Evolutionary conservation across 2,329 filamentous ascomycete species (phyloP), one percentile per base, ranked within the genome.

Genomic region (Ceratocystis harringtonii): DNA sequence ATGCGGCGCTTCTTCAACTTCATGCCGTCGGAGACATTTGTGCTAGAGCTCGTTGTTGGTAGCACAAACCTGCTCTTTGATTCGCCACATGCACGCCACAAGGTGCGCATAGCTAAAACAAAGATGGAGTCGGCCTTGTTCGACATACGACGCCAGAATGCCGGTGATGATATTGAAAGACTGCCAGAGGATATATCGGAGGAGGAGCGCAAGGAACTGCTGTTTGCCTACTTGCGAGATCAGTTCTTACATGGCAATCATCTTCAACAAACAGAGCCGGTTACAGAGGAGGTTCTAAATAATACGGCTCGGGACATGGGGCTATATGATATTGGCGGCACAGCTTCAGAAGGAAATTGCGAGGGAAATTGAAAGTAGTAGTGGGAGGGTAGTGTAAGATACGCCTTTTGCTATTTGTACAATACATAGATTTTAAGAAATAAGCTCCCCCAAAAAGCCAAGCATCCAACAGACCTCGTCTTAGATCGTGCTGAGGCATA

Each of bases 31-130:
- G 79, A 80, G 66, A 72, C 75, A 15, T 73, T 81, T 63, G 76
- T 76, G 36, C 71, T 81, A 30, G 79, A 81, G 70, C 73, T 81
- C 69, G 67, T 77, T 12, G 69, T 80, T 32, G 76, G 75, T 63
- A 78, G 77, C 1, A 76, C 75, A 3, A 77, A 77, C 69, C 70
- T 81, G 6, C 70, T 73, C 7, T 77, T 76, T 73, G 76, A 79
- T 44, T 76, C 74, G 22, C 72, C 76, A 0, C 66, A 72, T 45
- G 74, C 76, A 65, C 73, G 78, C 30, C 72, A 72, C 25, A 75
- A 75, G 67, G 74, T 81, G 22, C 73, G 79, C 48, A 69, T 71
- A 15, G 76, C 76, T 2, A 78, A 78, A 70, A 72, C 73, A n/a
- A 71, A 73, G 22, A 73, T 81, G 65, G 78, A 81, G 62, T 68